These are phyloP conservation scores for Austroboletus eburneus DNA, from an alignment of 768 basidiomycete genomes.

Conservation along the genomic window DNA sequence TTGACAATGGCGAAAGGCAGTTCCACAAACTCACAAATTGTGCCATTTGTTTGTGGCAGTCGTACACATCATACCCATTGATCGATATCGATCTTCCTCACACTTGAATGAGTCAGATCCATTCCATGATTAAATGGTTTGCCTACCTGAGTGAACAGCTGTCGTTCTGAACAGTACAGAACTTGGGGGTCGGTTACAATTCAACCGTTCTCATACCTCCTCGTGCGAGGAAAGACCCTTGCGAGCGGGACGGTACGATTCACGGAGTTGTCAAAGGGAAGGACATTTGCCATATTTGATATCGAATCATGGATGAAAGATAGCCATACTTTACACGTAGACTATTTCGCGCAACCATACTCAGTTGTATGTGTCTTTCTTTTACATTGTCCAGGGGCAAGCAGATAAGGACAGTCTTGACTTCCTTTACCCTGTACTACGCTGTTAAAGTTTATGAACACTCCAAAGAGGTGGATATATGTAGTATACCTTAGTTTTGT, in stretches of 20 bases:
- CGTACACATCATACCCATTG: conserved; percentile 99
- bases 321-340: conserved; percentile 96
- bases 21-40: conserved; percentile 99
- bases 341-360: conserved; percentile 99
- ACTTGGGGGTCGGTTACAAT: conserved; percentile 98
- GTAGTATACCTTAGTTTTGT: conserved; percentile 85
- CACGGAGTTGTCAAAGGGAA: conserved; percentile 97
- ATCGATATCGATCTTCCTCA: no score
- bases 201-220: conserved; percentile 98
- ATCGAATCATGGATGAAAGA: conserved; percentile 92
- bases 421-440: conserved; percentile 87
- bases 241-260: conserved; percentile 92
- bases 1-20: conserved; percentile 97
- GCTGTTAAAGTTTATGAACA: conserved; percentile 1
- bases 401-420: conserved; percentile 96
- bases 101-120: conserved; percentile 58
- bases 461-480: conserved; percentile 12
- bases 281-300: conserved; percentile 98
- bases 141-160: conserved; percentile 82
- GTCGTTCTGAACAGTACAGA: conserved; percentile 99
- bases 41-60: conserved; percentile 99
- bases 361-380: conserved; percentile 96
- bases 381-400: conserved; percentile 94
- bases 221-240: conserved; percentile 98
- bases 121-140: neutral